phyloP scores from a whole-genome alignment of 345 rosid genomes.

The Nephelium lappaceum region DNA sequence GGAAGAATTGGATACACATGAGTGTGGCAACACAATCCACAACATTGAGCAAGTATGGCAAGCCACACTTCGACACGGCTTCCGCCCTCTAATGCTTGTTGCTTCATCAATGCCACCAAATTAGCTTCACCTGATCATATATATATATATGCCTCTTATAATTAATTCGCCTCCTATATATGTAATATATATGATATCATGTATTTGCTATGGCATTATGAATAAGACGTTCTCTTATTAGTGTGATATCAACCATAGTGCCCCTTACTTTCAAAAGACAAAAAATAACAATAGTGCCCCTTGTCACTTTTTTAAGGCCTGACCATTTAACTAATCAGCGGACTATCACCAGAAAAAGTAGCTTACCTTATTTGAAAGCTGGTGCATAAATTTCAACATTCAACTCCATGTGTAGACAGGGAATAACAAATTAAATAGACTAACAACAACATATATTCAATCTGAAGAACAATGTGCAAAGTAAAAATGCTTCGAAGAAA shows the following conservation, averaged over 20 bases:
- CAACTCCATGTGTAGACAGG: background rate
- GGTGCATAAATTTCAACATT: background rate
- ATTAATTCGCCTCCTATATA: no score
- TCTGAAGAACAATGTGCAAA: background rate
- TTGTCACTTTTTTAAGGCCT: background rate
- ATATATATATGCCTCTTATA: background rate
- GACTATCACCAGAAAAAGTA: no score
- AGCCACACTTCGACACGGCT: constrained; percentile 54
- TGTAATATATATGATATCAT: no score
- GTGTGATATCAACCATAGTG: no score
- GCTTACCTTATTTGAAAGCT: no score
- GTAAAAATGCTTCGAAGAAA: no score
- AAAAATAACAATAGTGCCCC: background rate
- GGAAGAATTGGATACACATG: constrained; percentile 53
- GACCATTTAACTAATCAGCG: no score
- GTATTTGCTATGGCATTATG: no score
- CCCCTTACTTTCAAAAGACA: no score
- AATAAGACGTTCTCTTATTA: no score
- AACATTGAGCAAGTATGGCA: constrained; percentile 46
- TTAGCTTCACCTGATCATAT: background rate
- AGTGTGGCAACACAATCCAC: constrained; percentile 43
- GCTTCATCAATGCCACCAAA: background rate
- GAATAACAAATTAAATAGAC: background rate
- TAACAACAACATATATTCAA: background rate
- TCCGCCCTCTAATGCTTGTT: constrained; percentile 38